These are phyloP conservation scores for Aphanomyces euteiches DNA, from an alignment of 352 stramenopile species.

Conservation along the genomic window DNA sequence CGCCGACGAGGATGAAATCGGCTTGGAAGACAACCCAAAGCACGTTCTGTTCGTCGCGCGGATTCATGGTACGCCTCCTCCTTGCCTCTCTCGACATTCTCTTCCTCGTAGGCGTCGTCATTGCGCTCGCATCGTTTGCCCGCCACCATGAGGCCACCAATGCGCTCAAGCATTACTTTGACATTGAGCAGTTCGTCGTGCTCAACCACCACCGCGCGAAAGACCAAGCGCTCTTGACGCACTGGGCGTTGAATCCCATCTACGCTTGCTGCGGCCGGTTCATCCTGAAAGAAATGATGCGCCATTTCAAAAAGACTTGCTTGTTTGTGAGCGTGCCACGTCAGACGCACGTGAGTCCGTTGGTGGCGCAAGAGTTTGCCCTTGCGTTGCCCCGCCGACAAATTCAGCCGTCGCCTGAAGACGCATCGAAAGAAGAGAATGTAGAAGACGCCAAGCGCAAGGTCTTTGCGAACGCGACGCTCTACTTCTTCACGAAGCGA, in stretches of 20 bases:
- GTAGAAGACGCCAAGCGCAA: slow-evolving; percentile 39
- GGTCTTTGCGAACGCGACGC: slow-evolving; percentile 36
- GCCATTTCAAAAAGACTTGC: slow-evolving; percentile 64
- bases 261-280: slow-evolving; percentile 57
- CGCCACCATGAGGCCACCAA: slow-evolving; percentile 48
- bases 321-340: slow-evolving; percentile 45
- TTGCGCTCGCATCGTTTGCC: slow-evolving; percentile 46
- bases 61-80: slow-evolving; percentile 40
- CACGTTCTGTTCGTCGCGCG: slow-evolving; percentile 56
- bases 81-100: slow-evolving; percentile 30
- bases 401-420: slow-evolving; percentile 37
- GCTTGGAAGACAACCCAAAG: slow-evolving; percentile 63
- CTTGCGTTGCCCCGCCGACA: slow-evolving; percentile 53
- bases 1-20: slow-evolving; percentile 54
- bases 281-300: slow-evolving; percentile 78
- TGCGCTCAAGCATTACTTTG: slow-evolving; percentile 55
- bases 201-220: slow-evolving; percentile 65
- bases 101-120: slow-evolving; percentile 35
- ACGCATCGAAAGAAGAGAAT: slow-evolving; percentile 47
- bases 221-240: slow-evolving; percentile 56
- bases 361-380: slow-evolving; percentile 53
- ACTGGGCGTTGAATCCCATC: slow-evolving; percentile 72
- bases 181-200: slow-evolving; percentile 60
- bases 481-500: slow-evolving; percentile 85
- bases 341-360: slow-evolving; percentile 8